phyloP scores from a whole-genome alignment of 2,329 filamentous ascomycete genomes.

The Apiospora rasikravindrae region DNA sequence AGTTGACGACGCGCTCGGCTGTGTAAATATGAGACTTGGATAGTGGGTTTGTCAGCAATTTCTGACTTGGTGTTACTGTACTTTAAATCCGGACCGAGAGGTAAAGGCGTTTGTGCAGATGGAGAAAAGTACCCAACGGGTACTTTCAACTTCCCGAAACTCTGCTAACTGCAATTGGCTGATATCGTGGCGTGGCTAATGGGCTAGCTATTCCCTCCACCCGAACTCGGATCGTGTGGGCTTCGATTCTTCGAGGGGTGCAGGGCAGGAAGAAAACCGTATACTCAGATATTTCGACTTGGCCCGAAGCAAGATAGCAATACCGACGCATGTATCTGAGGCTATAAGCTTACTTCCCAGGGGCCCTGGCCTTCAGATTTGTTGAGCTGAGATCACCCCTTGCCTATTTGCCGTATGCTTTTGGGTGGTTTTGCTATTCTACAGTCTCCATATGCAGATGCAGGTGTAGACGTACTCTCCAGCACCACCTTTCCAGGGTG shows the following conservation, averaged over 20 bases:
- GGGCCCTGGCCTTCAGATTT: neutral
- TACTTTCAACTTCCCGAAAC: conserved; percentile 9
- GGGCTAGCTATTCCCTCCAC: conserved; percentile 14
- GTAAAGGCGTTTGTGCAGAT: neutral
- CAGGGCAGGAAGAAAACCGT: neutral
- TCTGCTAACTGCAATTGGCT: neutral
- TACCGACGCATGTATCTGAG: neutral
- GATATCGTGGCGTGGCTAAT: neutral
- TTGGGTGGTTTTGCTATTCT: neutral
- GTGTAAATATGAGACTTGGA: conserved; percentile 13
- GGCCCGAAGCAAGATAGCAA: neutral
- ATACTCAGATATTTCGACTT: neutral
- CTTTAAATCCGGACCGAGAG: conserved; percentile 8
- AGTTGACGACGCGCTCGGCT: conserved; percentile 4
- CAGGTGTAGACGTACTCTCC: neutral
- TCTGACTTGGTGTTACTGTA: conserved; percentile 13
- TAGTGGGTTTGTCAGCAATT: conserved; percentile 17
- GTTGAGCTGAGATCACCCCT: neutral
- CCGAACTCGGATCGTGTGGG: conserved; percentile 8
- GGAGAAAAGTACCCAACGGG: conserved; percentile 8
- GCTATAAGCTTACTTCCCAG: neutral
- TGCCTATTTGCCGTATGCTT: neutral
- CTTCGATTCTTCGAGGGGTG: neutral
- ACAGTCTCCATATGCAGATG: neutral
- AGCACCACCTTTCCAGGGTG: neutral